Base-by-base conservation (phyloP, 2,329 filamentous ascomycete species). In the Alternaria sp. region DNA sequence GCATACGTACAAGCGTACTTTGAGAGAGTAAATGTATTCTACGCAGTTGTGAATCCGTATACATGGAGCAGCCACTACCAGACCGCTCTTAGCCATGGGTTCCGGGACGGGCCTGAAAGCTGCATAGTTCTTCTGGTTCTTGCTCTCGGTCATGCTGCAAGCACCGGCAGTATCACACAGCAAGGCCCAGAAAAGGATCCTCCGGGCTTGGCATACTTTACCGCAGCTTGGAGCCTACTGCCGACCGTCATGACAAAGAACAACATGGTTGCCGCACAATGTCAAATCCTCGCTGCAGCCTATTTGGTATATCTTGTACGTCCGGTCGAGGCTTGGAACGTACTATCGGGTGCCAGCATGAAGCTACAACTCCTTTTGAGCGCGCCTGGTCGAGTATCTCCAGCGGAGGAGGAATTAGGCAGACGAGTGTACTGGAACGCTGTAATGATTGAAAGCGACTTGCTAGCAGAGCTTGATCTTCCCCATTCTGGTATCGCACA, bases 341-440 rank as follows among this genome's bases (percentile, higher is more conserved):
- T 94, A 14, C 80, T 95, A 4, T 92, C 89, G 69, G 92, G 88
- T 57, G 90, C 90, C 3, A 92, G 90, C 75, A 91, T 90, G 70
- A 95, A 94, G 72, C 80, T 94, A 42, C 91, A 95, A 72, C 82
- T 95, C 23, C 82, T 94, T 31, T 83, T 94, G 41, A 91, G 90
- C 78, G 86, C 88, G 2, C 89, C 90, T 11, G 88, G 85, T 61
- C 85, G 90, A 53, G 85, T 94, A 0, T 89, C 90, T 1, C 80
- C 86, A 4, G 86, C 88, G 31, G 88, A 91, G 72, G 85, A 87
- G 68, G 90, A 93, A 72, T 77, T 94, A 29, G 87, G 87, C 46
- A 90, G 92, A 76, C 83, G 91, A 48, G 89, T 94, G 13, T 95
- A 92, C 79, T 95, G 91, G 91, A 94, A 95, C 67, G 84, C 90